phyloP scores from a whole-genome alignment of 257 asterid species.

The Primulina eburnea region DNA sequence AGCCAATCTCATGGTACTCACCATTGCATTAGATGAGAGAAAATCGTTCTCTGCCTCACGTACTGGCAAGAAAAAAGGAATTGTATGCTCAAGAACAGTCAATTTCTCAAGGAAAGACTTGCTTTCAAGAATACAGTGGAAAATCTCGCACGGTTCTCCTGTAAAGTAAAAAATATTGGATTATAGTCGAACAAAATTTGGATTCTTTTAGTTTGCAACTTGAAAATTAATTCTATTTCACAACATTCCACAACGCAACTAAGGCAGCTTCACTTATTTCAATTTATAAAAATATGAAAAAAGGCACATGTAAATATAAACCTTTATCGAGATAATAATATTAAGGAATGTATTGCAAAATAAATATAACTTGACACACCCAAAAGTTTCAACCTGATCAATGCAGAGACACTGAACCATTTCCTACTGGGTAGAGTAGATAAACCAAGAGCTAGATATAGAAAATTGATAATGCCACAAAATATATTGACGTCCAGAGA shows the following conservation, averaged over 20 bases:
- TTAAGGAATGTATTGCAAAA: no score
- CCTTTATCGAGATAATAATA: no score
- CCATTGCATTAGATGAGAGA: constrained; percentile 93
- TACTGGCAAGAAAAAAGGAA: constrained; percentile 92
- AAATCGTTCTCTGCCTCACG: constrained; percentile 81
- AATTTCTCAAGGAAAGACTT: constrained; percentile 98
- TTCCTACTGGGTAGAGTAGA: background rate
- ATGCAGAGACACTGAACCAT: background rate
- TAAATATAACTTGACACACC: no score
- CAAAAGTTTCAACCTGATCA: background rate
- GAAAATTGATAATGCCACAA: background rate
- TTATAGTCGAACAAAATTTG: no score
- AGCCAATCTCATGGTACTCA: constrained; percentile 31
- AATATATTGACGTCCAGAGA: no score
- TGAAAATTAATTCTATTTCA: no score
- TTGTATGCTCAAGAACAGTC: constrained; percentile 84
- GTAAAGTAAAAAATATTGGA: constrained; percentile 28
- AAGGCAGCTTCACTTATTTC: no score
- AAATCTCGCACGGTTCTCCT: constrained; percentile 92
- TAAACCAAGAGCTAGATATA: background rate
- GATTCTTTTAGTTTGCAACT: background rate
- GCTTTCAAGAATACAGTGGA: constrained; percentile 97
- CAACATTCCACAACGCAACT: no score
- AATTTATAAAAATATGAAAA: no score
- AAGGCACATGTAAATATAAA: no score